Percentiles rank a stretch among this genome's conserved stretches.
phyloP scores from a whole-genome alignment of 305 asterid species.

The Andrographis paniculata region DNA sequence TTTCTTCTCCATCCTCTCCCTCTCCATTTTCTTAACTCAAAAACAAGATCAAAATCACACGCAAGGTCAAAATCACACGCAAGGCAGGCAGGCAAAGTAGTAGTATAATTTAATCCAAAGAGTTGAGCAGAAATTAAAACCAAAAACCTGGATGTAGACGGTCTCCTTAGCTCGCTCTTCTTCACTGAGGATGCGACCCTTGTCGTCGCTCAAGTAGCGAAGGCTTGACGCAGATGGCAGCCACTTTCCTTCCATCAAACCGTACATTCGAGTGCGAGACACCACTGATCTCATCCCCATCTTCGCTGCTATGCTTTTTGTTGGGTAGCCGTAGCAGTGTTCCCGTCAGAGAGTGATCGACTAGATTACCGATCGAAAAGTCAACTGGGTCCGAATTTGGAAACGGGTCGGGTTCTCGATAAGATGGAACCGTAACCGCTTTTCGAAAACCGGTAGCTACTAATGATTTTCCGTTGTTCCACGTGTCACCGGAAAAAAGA shows the following conservation, averaged over 20 bases:
- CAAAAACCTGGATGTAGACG: conserved; percentile 58
- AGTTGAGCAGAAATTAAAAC: background rate
- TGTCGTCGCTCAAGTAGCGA: conserved; percentile 48
- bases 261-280: conserved; percentile 31
- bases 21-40: too few species aligned
- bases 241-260: conserved; percentile 35
- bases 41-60: conserved; percentile 31
- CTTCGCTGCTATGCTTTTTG: background rate
- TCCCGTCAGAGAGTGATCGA: background rate
- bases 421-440: too few species aligned
- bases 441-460: too few species aligned
- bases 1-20: too few species aligned
- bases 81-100: conserved; percentile 2
- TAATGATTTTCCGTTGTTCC: too few species aligned
- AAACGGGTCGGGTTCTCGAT: too few species aligned
- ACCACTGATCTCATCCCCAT: conserved; percentile 56
- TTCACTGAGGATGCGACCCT: conserved; percentile 63
- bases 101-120: too few species aligned
- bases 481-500: too few species aligned
- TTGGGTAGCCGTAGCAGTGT: background rate
- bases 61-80: conserved; percentile 38
- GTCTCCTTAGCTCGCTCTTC: conserved; percentile 85
- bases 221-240: conserved; percentile 32
- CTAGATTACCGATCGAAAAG: too few species aligned
- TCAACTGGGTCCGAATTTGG: too few species aligned